phyloP scores from a whole-genome alignment of 169 alveolate species.

The Miamiensis avidus region DNA sequence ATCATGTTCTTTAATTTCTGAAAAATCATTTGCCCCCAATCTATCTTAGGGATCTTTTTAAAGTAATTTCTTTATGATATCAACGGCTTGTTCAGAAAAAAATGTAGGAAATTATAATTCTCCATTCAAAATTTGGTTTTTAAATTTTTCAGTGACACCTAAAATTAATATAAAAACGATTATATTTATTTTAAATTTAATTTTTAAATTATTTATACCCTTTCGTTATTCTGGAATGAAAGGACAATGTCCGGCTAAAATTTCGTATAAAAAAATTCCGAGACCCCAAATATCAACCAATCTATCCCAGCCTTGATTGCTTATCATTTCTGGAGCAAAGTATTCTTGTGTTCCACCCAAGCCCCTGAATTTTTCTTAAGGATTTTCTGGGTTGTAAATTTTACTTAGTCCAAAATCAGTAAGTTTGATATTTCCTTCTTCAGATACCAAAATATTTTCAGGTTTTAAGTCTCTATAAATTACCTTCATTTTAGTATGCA shows the following conservation, averaged over 20 bases:
- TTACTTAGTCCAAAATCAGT: conserved; percentile 87
- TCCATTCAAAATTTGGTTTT: not conserved
- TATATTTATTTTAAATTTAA: no score
- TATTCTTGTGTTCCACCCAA: conserved; percentile 83
- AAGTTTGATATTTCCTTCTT: conserved; percentile 77
- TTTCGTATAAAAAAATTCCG: conserved; percentile 71
- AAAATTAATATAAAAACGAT: no score
- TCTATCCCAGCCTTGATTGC: conserved; percentile 70
- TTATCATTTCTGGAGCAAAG: conserved; percentile 81
- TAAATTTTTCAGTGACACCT: not conserved
- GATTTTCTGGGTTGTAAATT: conserved; percentile 67
- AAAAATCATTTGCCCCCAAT: not conserved
- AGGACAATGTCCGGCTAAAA: conserved; percentile 77
- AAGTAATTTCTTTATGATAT: no score
- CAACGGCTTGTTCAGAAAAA: not conserved
- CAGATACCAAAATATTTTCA: conserved; percentile 72
- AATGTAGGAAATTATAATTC: not conserved
- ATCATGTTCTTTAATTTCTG: not conserved
- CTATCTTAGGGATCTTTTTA: not conserved
- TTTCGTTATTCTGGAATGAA: conserved; percentile 29
- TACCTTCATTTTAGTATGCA: conserved; percentile 35
- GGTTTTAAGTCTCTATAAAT: conserved; percentile 81
- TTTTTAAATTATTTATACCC: not conserved
- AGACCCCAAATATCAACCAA: conserved; percentile 82
- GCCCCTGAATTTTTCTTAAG: conserved; percentile 50